Conservation (phyloP, 768 basidiomycete genomes). For the Tulasnella sp. region DNA sequence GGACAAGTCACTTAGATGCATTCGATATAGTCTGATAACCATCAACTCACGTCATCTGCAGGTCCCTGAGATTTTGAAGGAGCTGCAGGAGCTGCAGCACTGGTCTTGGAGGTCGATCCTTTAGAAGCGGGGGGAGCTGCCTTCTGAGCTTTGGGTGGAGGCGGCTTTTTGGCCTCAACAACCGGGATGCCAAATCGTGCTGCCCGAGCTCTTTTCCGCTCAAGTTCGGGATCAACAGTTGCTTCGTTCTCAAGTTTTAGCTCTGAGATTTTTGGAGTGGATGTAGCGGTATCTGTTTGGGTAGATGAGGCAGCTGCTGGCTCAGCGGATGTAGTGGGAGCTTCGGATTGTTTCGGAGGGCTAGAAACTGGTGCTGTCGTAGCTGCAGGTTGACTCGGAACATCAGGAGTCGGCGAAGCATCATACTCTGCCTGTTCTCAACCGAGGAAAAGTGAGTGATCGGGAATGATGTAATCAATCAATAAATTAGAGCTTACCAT, state of each 20-base stretch:
- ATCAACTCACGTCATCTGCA: constrained; percentile 8
- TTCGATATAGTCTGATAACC: background rate
- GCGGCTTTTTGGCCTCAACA: background rate
- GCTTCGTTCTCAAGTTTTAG: constrained; percentile 2
- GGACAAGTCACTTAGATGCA: too few relatives aligned
- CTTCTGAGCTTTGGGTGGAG: background rate
- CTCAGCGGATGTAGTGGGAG: background rate
- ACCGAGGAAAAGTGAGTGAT: background rate
- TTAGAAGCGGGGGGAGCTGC: background rate
- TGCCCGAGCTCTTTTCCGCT: constrained; percentile 7
- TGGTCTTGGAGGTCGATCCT: background rate
- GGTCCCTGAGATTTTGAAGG: background rate
- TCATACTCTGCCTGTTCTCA: background rate
- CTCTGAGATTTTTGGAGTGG: background rate
- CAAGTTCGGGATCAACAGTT: background rate
- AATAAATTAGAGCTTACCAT: background rate
- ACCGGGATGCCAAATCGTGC: constrained; percentile 18
- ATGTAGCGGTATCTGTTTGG: background rate
- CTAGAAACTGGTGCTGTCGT: background rate
- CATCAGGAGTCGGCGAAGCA: background rate
- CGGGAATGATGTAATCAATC: background rate
- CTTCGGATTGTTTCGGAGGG: background rate
- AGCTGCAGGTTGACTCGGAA: constrained; percentile 3
- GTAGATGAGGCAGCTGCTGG: background rate
- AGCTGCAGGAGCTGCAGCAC: background rate